Conservation (phyloP, 164 flowering plant species). For the Paratinospora sagittata region DNA sequence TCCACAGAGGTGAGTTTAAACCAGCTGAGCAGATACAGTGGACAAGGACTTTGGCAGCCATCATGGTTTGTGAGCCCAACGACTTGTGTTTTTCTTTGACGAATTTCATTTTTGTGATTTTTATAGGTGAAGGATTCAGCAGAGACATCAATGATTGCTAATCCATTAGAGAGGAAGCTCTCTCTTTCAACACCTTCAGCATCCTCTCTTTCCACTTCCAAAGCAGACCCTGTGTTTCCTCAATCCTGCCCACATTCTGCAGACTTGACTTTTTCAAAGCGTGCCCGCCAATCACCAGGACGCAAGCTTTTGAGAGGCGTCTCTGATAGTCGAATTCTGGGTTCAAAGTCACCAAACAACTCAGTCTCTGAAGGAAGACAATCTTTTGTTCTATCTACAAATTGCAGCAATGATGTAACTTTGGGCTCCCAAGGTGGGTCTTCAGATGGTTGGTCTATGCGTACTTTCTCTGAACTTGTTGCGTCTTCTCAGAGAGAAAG, state of each 20-base stretch:
- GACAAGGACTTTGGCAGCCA: not conserved
- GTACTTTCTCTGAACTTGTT: constrained; percentile 67
- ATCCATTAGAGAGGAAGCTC: constrained; percentile 28
- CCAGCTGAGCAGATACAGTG: constrained; percentile 10
- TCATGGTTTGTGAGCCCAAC: too few relatives aligned
- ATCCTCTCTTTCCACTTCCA: constrained; percentile 35
- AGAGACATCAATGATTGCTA: constrained; percentile 36
- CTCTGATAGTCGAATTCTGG: constrained; percentile 50
- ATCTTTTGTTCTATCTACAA: constrained; percentile 41
- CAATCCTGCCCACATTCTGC: constrained; percentile 27
- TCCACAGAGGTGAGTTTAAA: constrained; percentile 39
- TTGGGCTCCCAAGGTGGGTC: constrained; percentile 61
- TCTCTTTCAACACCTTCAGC: too few relatives aligned
- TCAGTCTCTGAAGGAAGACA: constrained; percentile 60
- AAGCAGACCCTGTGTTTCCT: constrained; percentile 31
- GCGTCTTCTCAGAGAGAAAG: constrained; percentile 66
- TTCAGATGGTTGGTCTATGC: constrained; percentile 86
- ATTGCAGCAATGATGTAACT: constrained; percentile 45
- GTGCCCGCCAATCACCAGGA: constrained; percentile 50
- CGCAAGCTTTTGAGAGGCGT: constrained; percentile 50
- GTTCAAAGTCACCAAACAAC: constrained; percentile 50
- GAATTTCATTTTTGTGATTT: constrained; percentile 4
- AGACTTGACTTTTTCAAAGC: constrained; percentile 45
- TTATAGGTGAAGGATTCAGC: constrained; percentile 41
- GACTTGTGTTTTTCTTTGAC: constrained; percentile 6